Evolutionary conservation across 2,329 filamentous ascomycete species (phyloP).

Genomic region (Stachybotrys chlorohalonatus): DNA sequence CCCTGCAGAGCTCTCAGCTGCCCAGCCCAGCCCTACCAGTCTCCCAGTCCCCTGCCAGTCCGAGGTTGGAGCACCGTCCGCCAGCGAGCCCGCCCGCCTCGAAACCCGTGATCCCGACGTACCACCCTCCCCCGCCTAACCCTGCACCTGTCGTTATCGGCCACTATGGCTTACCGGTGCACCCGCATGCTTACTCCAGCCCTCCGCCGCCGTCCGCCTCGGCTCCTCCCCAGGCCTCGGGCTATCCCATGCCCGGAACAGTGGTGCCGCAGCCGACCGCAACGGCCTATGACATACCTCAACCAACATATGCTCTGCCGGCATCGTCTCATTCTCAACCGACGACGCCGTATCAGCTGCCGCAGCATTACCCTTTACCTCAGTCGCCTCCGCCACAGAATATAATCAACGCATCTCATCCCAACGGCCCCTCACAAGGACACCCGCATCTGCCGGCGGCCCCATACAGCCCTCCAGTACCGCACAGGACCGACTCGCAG

Average conservation of each 20-base stretch:
- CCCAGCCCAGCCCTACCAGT: neutral
- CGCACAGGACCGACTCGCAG: neutral
- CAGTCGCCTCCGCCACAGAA: neutral
- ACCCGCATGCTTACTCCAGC: neutral
- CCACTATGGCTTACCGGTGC: neutral
- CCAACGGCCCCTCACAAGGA: neutral
- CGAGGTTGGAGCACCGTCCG: neutral
- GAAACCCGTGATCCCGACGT: neutral
- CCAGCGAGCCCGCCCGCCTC: neutral
- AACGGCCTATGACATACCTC: slow-evolving; percentile 9
- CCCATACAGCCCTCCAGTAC: neutral
- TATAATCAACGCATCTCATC: neutral
- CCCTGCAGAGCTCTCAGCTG: neutral
- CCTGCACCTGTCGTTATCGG: neutral
- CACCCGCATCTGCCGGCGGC: neutral
- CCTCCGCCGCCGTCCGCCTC: neutral
- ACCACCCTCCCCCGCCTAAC: neutral
- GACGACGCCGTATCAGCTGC: neutral
- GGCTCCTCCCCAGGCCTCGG: slow-evolving; percentile 1
- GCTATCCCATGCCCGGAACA: slow-evolving; percentile 4
- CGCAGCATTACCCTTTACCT: neutral
- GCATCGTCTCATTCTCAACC: neutral
- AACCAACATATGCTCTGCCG: slow-evolving; percentile 10
- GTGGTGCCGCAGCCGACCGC: slow-evolving; percentile 1
- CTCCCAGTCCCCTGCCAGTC: neutral